A percentile compares a stretch with the other conserved stretches of the same genome.
These are phyloP conservation scores for Trichoderma sp. DNA, from an alignment of 2,329 filamentous ascomycete species.

Conservation along the genomic window DNA sequence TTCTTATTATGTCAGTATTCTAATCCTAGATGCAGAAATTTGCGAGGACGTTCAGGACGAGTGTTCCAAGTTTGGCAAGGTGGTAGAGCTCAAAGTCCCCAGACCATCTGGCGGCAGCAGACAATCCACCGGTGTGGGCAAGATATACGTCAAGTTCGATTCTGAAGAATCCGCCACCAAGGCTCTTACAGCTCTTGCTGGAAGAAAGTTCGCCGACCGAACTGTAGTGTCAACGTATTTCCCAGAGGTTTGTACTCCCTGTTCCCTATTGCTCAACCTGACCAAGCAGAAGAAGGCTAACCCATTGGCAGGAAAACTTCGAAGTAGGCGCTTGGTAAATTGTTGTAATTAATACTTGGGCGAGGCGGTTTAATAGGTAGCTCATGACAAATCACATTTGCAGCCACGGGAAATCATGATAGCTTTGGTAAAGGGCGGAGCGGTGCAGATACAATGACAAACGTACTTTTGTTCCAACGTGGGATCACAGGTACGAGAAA, in stretches of 20 bases:
- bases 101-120: slow-evolving; percentile 79
- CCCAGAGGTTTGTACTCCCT: slow-evolving; percentile 65
- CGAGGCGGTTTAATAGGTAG: slow-evolving; percentile 16
- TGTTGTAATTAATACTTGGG: slow-evolving; percentile 1
- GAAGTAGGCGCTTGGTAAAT: slow-evolving; percentile 83
- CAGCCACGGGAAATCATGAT: slow-evolving; percentile 6
- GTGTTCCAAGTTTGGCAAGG: slow-evolving; percentile 82
- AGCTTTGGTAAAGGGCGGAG: slow-evolving; percentile 17
- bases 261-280: neutral
- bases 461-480: slow-evolving; percentile 18
- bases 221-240: slow-evolving; percentile 98
- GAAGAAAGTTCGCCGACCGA: slow-evolving; percentile 91
- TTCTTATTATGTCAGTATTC: slow-evolving; percentile 21
- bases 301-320: slow-evolving; percentile 74
- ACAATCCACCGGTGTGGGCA: slow-evolving; percentile 86
- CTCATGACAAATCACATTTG: slow-evolving; percentile 6
- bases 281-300: slow-evolving; percentile 31
- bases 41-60: slow-evolving; percentile 92
- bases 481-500: slow-evolving; percentile 23
- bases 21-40: slow-evolving; percentile 68
- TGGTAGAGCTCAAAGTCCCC: slow-evolving; percentile 90
- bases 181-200: slow-evolving; percentile 85
- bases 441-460: slow-evolving; percentile 7
- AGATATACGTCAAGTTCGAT: slow-evolving; percentile 96
- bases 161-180: slow-evolving; percentile 73